Conservation (phyloP, 2,329 filamentous ascomycete species). For the Aspergillus latus region DNA sequence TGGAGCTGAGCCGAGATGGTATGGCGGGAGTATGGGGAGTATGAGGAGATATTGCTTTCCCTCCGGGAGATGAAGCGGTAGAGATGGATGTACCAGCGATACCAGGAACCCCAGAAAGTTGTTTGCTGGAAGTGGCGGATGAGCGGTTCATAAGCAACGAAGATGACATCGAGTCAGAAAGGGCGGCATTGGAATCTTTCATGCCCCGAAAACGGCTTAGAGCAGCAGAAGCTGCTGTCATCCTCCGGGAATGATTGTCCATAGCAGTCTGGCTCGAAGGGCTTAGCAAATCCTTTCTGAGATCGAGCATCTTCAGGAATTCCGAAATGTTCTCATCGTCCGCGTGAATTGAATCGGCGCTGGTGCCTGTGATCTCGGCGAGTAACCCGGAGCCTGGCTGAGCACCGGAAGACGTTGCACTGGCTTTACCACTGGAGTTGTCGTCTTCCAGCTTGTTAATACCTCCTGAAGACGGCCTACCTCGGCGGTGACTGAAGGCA, state of each 20-base stretch:
- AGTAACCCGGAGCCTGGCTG: slow-evolving; percentile 77
- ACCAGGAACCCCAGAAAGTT: slow-evolving; percentile 63
- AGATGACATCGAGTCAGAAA: slow-evolving; percentile 91
- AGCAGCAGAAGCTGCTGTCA: slow-evolving; percentile 75
- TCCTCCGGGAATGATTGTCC: slow-evolving; percentile 70
- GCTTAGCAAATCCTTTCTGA: slow-evolving; percentile 78
- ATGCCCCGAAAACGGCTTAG: slow-evolving; percentile 83
- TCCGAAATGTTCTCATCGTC: slow-evolving; percentile 94
- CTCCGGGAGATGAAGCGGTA: slow-evolving; percentile 75
- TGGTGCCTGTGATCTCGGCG: slow-evolving; percentile 65
- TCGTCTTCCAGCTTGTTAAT: slow-evolving; percentile 58
- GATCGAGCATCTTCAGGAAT: slow-evolving; percentile 85
- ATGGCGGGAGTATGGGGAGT: slow-evolving; percentile 92
- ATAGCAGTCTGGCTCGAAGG: slow-evolving; percentile 58
- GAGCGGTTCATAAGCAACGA: slow-evolving; percentile 83
- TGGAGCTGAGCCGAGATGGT: slow-evolving; percentile 87
- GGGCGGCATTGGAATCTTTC: slow-evolving; percentile 80
- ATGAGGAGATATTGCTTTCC: slow-evolving; percentile 84
- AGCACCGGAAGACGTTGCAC: slow-evolving; percentile 51
- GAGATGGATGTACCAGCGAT: slow-evolving; percentile 70
- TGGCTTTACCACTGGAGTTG: slow-evolving; percentile 59
- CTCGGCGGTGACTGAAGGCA: slow-evolving; percentile 84
- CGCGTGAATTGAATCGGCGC: slow-evolving; percentile 65
- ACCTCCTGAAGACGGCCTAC: slow-evolving; percentile 73
- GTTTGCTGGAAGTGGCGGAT: slow-evolving; percentile 73